Evolutionary conservation across 495 filamentous ascomycete genomes (phyloP).

Genomic region (Penicillium pulvis): DNA sequence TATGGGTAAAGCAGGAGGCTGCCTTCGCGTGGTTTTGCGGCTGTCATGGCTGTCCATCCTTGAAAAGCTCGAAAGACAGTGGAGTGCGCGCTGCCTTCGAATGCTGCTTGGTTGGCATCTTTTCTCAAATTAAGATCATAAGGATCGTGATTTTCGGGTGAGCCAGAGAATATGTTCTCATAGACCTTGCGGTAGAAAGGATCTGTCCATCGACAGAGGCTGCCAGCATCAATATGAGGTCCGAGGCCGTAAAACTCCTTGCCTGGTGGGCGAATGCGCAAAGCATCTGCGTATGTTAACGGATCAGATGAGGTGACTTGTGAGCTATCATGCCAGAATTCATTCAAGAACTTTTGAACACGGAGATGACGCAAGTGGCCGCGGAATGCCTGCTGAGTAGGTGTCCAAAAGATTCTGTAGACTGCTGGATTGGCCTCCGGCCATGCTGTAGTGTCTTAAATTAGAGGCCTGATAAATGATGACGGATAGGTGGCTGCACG

Average conservation of each 20-base stretch:
- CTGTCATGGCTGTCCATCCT: constrained; percentile 3
- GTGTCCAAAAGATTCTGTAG: too few relatives aligned
- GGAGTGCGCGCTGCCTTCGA: constrained; percentile 5
- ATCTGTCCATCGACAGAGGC: constrained; percentile 5
- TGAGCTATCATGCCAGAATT: too few relatives aligned
- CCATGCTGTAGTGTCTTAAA: too few relatives aligned
- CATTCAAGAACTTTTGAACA: too few relatives aligned
- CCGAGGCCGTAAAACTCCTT: constrained; percentile 1
- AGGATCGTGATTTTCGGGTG: background rate
- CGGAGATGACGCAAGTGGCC: too few relatives aligned
- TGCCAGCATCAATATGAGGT: constrained; percentile 2
- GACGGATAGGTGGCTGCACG: too few relatives aligned
- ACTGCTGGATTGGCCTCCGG: too few relatives aligned
- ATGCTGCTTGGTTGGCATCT: constrained; percentile 2
- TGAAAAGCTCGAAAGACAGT: constrained; percentile 1
- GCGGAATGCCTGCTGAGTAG: too few relatives aligned
- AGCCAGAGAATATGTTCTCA: constrained; percentile 2
- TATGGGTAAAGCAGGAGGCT: background rate
- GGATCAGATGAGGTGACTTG: too few relatives aligned
- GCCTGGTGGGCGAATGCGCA: constrained; percentile 1
- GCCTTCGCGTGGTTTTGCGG: constrained; percentile 2
- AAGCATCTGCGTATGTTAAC: too few relatives aligned
- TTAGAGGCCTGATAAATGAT: too few relatives aligned
- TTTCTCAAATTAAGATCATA: constrained; percentile 1
- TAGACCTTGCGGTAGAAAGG: constrained; percentile 4